Base-by-base conservation (phyloP, 768 basidiomycete species). In the Fomitopsis serialis region DNA sequence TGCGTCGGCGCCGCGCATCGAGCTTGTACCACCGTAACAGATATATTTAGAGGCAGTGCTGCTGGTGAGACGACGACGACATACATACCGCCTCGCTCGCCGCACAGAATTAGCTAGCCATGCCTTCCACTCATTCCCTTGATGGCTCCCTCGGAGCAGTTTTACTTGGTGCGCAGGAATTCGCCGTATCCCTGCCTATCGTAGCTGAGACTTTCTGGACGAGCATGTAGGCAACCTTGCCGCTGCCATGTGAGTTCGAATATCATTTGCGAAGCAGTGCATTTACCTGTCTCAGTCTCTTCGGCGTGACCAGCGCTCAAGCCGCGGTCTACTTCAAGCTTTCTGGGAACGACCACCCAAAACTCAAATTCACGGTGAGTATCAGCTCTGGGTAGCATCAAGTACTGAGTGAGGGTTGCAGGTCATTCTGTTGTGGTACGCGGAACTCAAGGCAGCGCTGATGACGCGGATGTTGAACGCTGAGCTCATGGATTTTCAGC, bases 241-340 rank as follows among this genome's bases (percentile, higher is more conserved):
- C 21, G 50, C 50, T 13, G 50, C 50, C n/a, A 43, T 51, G 50
- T 51, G 50, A 21, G 50, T 51, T 6, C 29, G 25, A 13, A 5
- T 19, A 10, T 36, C 9, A 36, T 13, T 12, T 4, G 11, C 17
- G 32, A 13, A 6, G 25, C 19, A 10, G 34, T 37, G 8, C 15
- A 9, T 12, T 40, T 23, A 22, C 44, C 29, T 32, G 17, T 19
- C 45, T 1, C 56, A 63, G 63, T n/a, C 51, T 63, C 13, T 63
- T 58, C 29, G 63, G 63, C 3, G 50, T 60, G 29, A 63, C 63
- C 1, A 48, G 51, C 23, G 47, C 59, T 5, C 63, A 63, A 45
- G 56, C 55, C 13, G 58, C 53, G 24, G 47, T 60, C 17, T 63
- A 61, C 37, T 40, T 40, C 37, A 54, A 47, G 32, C 54, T 50